Conservation (phyloP, 805 yeast species). For the Wickerhamomyces pijperi region DNA sequence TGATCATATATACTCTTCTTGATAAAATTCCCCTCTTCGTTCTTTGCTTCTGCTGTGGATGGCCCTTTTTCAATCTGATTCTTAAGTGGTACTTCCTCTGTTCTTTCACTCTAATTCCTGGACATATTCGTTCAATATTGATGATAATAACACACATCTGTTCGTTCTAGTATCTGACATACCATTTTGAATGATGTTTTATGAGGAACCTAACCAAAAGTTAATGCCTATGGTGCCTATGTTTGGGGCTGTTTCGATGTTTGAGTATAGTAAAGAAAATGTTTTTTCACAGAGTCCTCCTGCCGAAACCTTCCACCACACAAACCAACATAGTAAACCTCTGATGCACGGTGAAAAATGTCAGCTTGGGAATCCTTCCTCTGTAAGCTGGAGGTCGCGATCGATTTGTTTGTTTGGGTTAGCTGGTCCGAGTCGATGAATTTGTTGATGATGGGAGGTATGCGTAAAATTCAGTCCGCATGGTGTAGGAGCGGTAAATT, state of each 20-base stretch:
- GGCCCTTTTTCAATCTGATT: too few species aligned
- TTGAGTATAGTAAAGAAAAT: background rate
- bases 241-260: background rate
- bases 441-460: too few species aligned
- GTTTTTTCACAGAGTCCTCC: background rate
- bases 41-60: too few species aligned
- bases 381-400: too few species aligned
- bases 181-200: constrained; percentile 15
- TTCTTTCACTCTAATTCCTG: too few species aligned
- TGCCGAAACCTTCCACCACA: background rate
- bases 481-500: background rate
- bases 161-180: constrained; percentile 4
- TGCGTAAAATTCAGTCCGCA: background rate
- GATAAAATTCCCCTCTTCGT: too few species aligned
- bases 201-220: background rate
- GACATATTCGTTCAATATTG: background rate
- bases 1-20: too few species aligned
- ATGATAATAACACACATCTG: background rate
- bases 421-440: background rate
- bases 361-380: background rate
- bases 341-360: background rate
- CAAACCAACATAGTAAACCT: background rate
- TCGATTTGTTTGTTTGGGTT: background rate
- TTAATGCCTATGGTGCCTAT: too few species aligned
- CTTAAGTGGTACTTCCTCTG: too few species aligned